Conservation (phyloP, 495 filamentous ascomycete species). For the Penicillium paxilli region DNA sequence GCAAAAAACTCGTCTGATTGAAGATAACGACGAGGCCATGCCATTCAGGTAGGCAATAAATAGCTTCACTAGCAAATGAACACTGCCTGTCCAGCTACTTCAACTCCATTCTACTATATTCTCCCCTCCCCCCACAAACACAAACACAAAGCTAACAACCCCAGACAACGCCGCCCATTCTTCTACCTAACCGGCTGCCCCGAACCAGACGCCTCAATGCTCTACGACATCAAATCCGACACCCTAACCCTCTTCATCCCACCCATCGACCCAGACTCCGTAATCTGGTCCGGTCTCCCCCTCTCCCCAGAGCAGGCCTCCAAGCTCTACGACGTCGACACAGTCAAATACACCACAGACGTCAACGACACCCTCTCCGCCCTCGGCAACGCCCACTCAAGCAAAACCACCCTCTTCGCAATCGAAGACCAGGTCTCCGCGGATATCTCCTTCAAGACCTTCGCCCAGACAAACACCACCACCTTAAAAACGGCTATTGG, state of each 20-base stretch:
- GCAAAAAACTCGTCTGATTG: slow-evolving; percentile 70
- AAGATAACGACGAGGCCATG: slow-evolving; percentile 79
- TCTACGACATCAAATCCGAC: slow-evolving; percentile 72
- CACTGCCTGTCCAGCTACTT: not conserved
- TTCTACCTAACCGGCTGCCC: slow-evolving; percentile 92
- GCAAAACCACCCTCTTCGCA: slow-evolving; percentile 60
- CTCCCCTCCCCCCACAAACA: too few species aligned
- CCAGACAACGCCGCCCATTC: slow-evolving; percentile 80
- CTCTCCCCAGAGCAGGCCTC: slow-evolving; percentile 71
- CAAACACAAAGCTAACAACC: slow-evolving; percentile 1
- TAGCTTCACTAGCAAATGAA: not conserved
- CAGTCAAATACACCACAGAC: slow-evolving; percentile 66
- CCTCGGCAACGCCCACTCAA: slow-evolving; percentile 40
- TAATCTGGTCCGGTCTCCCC: slow-evolving; percentile 96
- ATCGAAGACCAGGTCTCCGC: slow-evolving; percentile 72
- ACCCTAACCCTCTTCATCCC: slow-evolving; percentile 91
- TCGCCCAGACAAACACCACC: slow-evolving; percentile 58
- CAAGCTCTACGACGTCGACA: slow-evolving; percentile 79
- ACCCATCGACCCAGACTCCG: slow-evolving; percentile 78
- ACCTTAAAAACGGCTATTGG: slow-evolving; percentile 76
- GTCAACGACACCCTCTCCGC: slow-evolving; percentile 63
- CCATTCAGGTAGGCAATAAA: slow-evolving; percentile 78
- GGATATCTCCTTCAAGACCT: slow-evolving; percentile 61
- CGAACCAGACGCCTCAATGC: slow-evolving; percentile 76
- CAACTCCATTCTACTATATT: too few species aligned